phyloP scores from a whole-genome alignment of 768 basidiomycete genomes.

The Astraeus odoratus region DNA sequence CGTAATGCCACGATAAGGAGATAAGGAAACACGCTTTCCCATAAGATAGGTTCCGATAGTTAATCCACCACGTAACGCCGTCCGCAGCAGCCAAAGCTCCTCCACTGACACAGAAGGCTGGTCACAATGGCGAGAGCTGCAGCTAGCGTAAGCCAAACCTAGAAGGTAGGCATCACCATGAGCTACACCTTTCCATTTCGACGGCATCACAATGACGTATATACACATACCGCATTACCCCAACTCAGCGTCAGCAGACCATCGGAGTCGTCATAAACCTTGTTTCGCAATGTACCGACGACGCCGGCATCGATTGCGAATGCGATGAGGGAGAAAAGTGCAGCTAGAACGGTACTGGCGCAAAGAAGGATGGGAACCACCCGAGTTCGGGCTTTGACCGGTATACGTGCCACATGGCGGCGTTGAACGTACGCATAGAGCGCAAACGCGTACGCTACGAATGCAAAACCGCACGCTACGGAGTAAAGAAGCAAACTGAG shows the following conservation, averaged over 20 bases:
- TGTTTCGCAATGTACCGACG: constrained; percentile 38
- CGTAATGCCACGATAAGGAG: too few relatives aligned
- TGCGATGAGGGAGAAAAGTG: constrained; percentile 39
- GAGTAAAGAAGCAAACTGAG: not conserved
- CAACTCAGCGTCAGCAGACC: constrained; percentile 35
- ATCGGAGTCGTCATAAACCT: constrained; percentile 36
- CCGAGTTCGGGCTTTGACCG: constrained; percentile 27
- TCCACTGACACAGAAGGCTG: constrained; percentile 14
- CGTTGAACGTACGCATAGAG: not conserved
- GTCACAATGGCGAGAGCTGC: constrained; percentile 32
- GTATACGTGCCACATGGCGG: not conserved
- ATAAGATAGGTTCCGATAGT: too few relatives aligned
- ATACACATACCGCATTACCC: constrained; percentile 39
- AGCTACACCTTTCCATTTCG: constrained; percentile 10
- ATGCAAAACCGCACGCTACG: constrained; percentile 43
- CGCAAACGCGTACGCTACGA: constrained; percentile 35
- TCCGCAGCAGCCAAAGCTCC: constrained; percentile 1
- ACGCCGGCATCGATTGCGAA: constrained; percentile 50
- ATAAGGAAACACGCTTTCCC: too few relatives aligned
- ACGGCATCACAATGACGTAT: not conserved
- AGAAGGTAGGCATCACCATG: not conserved
- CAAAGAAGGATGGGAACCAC: constrained; percentile 11
- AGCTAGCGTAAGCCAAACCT: constrained; percentile 51
- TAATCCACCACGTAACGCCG: too few relatives aligned
- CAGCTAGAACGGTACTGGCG: constrained; percentile 30